phyloP scores from a whole-genome alignment of 2,329 filamentous ascomycete genomes.

The Claviceps maximensis region DNA sequence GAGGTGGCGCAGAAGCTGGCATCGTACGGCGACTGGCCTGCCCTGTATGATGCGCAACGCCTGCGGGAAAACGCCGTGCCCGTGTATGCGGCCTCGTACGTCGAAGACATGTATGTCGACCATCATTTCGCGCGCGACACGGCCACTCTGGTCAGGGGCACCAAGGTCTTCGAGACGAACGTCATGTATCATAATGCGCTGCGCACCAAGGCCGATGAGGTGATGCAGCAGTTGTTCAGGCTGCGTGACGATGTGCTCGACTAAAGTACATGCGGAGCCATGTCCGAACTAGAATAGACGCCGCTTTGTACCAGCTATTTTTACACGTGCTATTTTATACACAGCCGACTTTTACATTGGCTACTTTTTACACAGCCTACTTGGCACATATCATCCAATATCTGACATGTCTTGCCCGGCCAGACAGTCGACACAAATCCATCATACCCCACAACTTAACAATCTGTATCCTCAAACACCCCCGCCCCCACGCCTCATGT shows the following conservation, averaged over 20 bases:
- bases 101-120: conserved; percentile 91
- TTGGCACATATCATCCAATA: too few species aligned
- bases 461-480: too few species aligned
- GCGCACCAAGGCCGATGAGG: conserved; percentile 57
- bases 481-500: too few species aligned
- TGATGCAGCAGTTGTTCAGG: conserved; percentile 63
- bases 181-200: conserved; percentile 77
- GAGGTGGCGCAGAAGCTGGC: conserved; percentile 62
- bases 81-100: conserved; percentile 69
- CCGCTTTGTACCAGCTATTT: too few species aligned
- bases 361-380: too few species aligned
- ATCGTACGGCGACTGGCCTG: conserved; percentile 53
- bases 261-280: too few species aligned
- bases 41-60: conserved; percentile 62
- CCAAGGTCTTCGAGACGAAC: conserved; percentile 76
- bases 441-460: too few species aligned
- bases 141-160: conserved; percentile 58
- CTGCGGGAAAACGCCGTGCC: conserved; percentile 68
- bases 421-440: too few species aligned
- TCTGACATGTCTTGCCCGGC: too few species aligned
- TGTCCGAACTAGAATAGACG: not conserved
- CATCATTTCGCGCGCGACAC: conserved; percentile 61
- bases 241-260: conserved; percentile 58
- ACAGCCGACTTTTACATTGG: too few species aligned
- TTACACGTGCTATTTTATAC: too few species aligned